A percentile compares a stretch with the other conserved stretches of the same genome.
Conservation (phyloP, 352 stramenopile genomes). For the Phytophthora brassicae region DNA sequence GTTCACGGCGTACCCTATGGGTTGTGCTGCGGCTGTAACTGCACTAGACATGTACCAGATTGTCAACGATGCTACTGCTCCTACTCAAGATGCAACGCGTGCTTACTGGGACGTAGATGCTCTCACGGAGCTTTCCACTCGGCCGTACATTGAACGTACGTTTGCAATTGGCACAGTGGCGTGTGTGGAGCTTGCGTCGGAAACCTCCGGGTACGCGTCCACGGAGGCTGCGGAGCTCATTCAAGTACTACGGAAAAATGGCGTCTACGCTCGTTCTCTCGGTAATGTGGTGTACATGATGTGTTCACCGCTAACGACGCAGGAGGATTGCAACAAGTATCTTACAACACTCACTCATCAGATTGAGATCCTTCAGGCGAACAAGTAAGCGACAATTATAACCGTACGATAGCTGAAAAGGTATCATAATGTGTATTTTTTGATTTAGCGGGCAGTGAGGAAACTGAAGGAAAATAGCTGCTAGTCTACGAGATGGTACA, state of each 20-base stretch:
- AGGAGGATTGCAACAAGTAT: conserved; percentile 62
- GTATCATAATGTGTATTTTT: background rate
- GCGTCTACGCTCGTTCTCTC: conserved; percentile 77
- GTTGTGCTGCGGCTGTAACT: conserved; percentile 88
- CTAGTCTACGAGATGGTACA: conserved; percentile 40
- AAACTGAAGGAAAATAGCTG: background rate
- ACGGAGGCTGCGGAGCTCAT: conserved; percentile 67
- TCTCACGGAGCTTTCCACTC: conserved; percentile 52
- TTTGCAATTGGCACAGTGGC: conserved; percentile 83
- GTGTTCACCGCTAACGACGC: conserved; percentile 76
- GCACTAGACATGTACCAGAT: conserved; percentile 88
- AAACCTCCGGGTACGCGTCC: conserved; percentile 66
- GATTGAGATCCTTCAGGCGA: conserved; percentile 45
- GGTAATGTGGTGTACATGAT: conserved; percentile 88
- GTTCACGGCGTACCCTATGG: conserved; percentile 92
- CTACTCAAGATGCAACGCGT: conserved; percentile 30
- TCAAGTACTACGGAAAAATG: conserved; percentile 53
- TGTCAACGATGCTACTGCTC: conserved; percentile 34
- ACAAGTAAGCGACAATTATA: conserved; percentile 26
- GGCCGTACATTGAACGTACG: conserved; percentile 55
- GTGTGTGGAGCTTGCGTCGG: conserved; percentile 66
- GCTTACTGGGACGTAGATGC: conserved; percentile 61
- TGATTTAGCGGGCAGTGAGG: background rate
- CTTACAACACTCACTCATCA: conserved; percentile 48
- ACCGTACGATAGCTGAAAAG: background rate